These are phyloP conservation scores for Diaporthe sp. DNA, from an alignment of 2,329 filamentous ascomycete species.

Conservation along the genomic window DNA sequence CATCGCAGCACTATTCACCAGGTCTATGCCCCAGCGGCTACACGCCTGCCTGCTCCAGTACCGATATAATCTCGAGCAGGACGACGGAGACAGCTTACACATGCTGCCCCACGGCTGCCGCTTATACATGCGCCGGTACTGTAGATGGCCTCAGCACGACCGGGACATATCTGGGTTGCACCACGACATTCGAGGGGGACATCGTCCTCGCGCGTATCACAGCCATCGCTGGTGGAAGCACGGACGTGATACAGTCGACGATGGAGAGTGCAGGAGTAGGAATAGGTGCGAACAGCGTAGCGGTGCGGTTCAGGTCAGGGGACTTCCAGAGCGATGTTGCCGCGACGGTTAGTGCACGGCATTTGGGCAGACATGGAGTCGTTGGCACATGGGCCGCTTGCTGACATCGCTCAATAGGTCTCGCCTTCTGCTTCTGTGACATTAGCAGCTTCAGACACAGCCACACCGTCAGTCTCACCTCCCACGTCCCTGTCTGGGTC, in stretches of 20 bases:
- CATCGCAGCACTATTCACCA: constrained; percentile 42
- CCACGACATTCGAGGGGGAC: constrained; percentile 37
- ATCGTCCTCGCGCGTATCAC: constrained; percentile 37
- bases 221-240: constrained; percentile 37
- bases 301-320: constrained; percentile 28
- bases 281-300: constrained; percentile 29
- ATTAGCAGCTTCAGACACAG: background rate
- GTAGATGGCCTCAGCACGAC: background rate
- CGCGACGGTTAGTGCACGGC: constrained; percentile 19
- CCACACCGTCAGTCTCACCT: background rate
- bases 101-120: constrained; percentile 41
- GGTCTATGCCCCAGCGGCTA: constrained; percentile 42
- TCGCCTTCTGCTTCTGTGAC: background rate
- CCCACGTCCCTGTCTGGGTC: constrained; percentile 16
- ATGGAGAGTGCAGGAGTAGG: constrained; percentile 19
- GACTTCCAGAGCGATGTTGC: constrained; percentile 28
- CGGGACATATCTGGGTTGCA: constrained; percentile 38
- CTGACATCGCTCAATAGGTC: background rate
- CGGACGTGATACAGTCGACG: background rate
- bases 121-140: constrained; percentile 38
- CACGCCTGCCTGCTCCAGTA: constrained; percentile 41
- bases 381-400: background rate
- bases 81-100: constrained; percentile 41
- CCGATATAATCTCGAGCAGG: constrained; percentile 32
- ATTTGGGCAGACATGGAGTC: background rate